phyloP scores from a whole-genome alignment of 179 eudicot genomes.

The Beta lomatogona region DNA sequence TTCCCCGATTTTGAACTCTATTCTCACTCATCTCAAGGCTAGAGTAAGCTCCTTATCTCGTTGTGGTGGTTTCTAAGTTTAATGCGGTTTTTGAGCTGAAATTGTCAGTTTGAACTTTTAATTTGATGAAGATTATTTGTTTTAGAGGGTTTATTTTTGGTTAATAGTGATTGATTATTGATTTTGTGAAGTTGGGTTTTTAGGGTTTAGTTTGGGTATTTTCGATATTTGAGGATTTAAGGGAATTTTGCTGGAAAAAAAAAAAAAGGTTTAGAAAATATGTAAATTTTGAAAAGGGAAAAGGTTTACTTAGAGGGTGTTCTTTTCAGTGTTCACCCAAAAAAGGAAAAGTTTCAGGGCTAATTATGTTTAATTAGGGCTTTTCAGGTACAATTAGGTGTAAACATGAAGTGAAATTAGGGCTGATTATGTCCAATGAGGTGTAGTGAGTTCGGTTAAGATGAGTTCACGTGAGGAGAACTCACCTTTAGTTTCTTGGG shows the following conservation, averaged over 20 bases:
- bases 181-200: not conserved
- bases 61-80: not conserved
- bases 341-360: too few species aligned
- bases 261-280: not conserved
- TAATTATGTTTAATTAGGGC: too few species aligned
- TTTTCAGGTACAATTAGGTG: too few species aligned
- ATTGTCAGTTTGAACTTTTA: not conserved
- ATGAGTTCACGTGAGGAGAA: too few species aligned
- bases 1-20: constrained; percentile 30
- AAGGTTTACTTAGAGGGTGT: not conserved
- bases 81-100: not conserved
- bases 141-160: not conserved
- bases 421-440: too few species aligned
- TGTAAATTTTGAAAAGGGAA: not conserved
- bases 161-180: not conserved
- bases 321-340: too few species aligned
- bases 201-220: not conserved
- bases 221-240: not conserved
- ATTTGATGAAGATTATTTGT: not conserved
- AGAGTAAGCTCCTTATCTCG: constrained; percentile 13
- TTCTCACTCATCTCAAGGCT: constrained; percentile 42
- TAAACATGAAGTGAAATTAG: too few species aligned
- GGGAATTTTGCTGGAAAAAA: not conserved
- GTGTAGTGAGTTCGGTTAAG: too few species aligned
- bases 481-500: not conserved